Evolutionary conservation across 257 asterid species (phyloP).

Genomic region (Scutellaria baicalensis): DNA sequence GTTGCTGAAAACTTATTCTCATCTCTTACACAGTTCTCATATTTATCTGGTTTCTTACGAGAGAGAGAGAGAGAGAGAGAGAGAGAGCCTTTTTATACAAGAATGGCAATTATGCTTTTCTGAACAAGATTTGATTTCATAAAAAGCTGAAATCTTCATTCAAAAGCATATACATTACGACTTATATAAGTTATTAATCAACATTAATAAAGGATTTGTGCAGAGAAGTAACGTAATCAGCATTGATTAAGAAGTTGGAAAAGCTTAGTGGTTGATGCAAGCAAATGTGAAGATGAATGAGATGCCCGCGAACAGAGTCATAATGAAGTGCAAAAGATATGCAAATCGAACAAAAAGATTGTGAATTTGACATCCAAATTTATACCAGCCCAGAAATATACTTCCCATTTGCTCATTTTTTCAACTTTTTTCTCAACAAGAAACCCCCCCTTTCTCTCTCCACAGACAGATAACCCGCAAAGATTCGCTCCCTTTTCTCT

Average conservation of each 20-base stretch:
- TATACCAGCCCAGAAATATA: slow-evolving; percentile 7
- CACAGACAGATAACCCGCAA: slow-evolving; percentile 6
- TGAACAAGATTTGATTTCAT: background rate
- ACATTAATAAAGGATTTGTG: background rate
- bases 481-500: slow-evolving; percentile 17
- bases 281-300: background rate
- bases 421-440: slow-evolving; percentile 5
- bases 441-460: background rate
- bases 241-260: background rate
- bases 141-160: background rate
- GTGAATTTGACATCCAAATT: slow-evolving; percentile 10
- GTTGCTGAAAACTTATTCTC: too few species aligned
- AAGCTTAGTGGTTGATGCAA: background rate
- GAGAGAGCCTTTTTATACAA: background rate
- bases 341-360: slow-evolving; percentile 4
- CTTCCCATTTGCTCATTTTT: slow-evolving; percentile 1
- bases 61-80: too few species aligned
- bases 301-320: background rate
- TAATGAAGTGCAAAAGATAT: background rate
- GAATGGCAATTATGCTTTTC: background rate
- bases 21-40: too few species aligned
- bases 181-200: too few species aligned
- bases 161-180: background rate
- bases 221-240: background rate
- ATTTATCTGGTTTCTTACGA: too few species aligned